Percentiles rank a stretch among this genome's conserved stretches.
These are phyloP conservation scores for Sugiyamaella chiloensis DNA, from an alignment of 805 yeast species.

Conservation along the genomic window DNA sequence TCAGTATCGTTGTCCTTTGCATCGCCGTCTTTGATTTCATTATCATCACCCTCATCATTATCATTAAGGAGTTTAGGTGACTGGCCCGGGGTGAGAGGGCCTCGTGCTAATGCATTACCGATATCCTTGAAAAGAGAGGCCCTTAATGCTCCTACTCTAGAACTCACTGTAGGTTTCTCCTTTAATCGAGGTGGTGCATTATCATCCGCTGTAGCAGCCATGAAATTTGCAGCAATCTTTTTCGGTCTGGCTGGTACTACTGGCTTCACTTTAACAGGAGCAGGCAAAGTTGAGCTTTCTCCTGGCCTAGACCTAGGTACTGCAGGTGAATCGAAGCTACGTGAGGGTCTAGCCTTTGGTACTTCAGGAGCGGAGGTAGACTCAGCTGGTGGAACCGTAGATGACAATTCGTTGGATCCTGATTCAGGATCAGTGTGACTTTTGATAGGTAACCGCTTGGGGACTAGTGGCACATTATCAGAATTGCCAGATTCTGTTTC, in stretches of 20 bases:
- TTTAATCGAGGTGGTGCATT: constrained; percentile 21
- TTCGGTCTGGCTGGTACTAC: constrained; percentile 11
- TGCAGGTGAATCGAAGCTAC: too few species aligned
- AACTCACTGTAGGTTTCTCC: constrained; percentile 22
- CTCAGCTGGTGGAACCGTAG: too few species aligned
- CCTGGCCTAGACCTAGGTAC: too few species aligned
- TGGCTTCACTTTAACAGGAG: constrained; percentile 4
- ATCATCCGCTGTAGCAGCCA: constrained; percentile 8
- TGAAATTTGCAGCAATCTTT: constrained; percentile 7
- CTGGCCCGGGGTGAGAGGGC: constrained; percentile 22
- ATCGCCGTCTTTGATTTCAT: not conserved
- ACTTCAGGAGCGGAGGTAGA: too few species aligned
- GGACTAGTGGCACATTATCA: too few species aligned
- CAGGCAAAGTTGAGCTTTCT: not conserved
- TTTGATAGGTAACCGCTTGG: too few species aligned
- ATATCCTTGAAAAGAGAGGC: constrained; percentile 27
- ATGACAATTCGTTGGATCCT: too few species aligned
- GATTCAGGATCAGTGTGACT: too few species aligned
- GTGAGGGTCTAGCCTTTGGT: too few species aligned
- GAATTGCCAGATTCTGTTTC: not conserved
- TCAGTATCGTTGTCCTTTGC: not conserved
- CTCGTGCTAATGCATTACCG: constrained; percentile 22
- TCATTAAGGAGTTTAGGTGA: constrained; percentile 10
- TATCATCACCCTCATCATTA: constrained; percentile 4
- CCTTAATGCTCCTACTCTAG: constrained; percentile 24